Percentiles rank a stretch among this genome's conserved stretches.
phyloP scores from a whole-genome alignment of 2,329 filamentous ascomycete species.

The Talaromyces sp. region DNA sequence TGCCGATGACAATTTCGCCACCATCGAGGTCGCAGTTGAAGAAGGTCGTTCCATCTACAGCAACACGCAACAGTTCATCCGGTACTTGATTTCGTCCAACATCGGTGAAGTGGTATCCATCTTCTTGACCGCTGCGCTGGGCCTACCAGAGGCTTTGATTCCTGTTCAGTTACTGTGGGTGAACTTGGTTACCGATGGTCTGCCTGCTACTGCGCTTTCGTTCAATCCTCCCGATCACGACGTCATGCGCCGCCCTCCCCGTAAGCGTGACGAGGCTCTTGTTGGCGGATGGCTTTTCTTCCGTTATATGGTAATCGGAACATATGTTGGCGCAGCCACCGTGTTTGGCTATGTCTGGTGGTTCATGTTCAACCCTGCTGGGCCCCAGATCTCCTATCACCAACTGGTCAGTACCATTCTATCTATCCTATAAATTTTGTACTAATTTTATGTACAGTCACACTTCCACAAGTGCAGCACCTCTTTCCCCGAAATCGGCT shows the following conservation, averaged over 20 bases:
- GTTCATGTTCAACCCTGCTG: constrained; percentile 93
- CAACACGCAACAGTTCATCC: constrained; percentile 99
- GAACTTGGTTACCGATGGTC: constrained; percentile 94
- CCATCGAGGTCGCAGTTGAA: constrained; percentile 92
- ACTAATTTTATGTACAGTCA: constrained; percentile 41
- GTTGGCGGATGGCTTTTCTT: constrained; percentile 97
- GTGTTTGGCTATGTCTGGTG: constrained; percentile 99
- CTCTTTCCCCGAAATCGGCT: constrained; percentile 84
- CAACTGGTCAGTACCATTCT: constrained; percentile 60
- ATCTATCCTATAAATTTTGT: background rate
- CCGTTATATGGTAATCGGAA: constrained; percentile 93
- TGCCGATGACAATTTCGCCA: constrained; percentile 97
- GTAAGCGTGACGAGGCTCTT: constrained; percentile 88
- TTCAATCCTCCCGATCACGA: constrained; percentile 99
- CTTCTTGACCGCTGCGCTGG: constrained; percentile 91
- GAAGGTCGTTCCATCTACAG: constrained; percentile 98
- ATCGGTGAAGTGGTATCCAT: constrained; percentile 99
- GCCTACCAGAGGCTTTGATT: constrained; percentile 96
- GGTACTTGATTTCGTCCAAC: constrained; percentile 97
- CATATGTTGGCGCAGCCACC: constrained; percentile 89
- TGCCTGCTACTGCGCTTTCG: constrained; percentile 90
- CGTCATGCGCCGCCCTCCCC: constrained; percentile 88
- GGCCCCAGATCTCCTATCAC: constrained; percentile 86
- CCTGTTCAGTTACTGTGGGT: constrained; percentile 98
- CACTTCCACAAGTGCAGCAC: constrained; percentile 92